Evolutionary conservation across 768 basidiomycete genomes (phyloP).

Genomic region (Cyclocybe cylindracea): DNA sequence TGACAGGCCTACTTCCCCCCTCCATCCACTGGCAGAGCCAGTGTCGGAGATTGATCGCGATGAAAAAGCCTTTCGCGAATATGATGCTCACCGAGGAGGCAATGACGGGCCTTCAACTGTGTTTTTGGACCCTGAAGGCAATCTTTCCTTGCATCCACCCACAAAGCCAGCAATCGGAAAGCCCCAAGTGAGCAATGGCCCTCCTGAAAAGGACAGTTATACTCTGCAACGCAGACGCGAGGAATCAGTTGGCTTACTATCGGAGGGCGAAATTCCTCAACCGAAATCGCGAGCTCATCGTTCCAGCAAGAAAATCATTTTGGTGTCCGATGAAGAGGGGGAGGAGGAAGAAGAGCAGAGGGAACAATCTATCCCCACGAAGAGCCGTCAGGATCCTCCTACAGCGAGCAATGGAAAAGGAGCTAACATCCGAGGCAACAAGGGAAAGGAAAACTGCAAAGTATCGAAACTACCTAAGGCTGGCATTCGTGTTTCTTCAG

Average conservation of each 20-base stretch:
- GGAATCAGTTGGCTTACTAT: not conserved
- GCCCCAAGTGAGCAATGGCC: not conserved
- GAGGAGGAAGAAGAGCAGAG: no score
- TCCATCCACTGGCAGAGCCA: no score
- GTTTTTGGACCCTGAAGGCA: not conserved
- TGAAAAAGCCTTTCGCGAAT: no score
- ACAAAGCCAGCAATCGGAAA: not conserved
- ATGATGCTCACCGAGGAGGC: no score
- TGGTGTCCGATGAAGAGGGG: constrained; percentile 13
- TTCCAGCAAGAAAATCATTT: constrained; percentile 4
- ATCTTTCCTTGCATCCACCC: not conserved
- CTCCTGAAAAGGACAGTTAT: not conserved
- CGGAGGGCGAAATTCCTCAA: constrained; percentile 1
- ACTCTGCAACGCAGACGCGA: not conserved
- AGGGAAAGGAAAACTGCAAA: no score
- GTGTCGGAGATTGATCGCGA: no score
- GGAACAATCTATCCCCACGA: no score
- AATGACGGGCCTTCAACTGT: not conserved
- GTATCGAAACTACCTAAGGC: no score
- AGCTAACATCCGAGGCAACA: no score
- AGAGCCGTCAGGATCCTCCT: no score
- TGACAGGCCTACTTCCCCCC: no score
- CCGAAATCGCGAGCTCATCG: not conserved
- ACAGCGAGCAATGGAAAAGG: no score
- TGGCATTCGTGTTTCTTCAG: not conserved